These are phyloP conservation scores for Apiospora phragmitis DNA, from an alignment of 2,329 filamentous ascomycete species.

Conservation along the genomic window DNA sequence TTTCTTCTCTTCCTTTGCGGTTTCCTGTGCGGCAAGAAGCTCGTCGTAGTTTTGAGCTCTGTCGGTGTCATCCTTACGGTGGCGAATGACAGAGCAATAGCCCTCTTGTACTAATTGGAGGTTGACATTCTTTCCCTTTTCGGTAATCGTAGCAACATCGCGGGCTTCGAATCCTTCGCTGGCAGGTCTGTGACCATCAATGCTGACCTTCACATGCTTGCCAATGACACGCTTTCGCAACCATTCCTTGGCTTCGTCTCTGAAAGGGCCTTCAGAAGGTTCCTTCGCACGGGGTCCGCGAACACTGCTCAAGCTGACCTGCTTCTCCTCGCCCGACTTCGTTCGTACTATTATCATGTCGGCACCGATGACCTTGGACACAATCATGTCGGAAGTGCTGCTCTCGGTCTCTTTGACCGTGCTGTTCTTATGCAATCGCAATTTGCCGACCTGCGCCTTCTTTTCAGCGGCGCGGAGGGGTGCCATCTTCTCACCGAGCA, in stretches of 20 bases:
- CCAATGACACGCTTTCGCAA: slow-evolving; percentile 91
- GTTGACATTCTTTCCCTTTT: slow-evolving; percentile 85
- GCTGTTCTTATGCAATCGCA: slow-evolving; percentile 80
- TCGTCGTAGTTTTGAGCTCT: slow-evolving; percentile 93
- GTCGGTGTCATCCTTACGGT: slow-evolving; percentile 92
- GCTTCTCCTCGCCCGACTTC: slow-evolving; percentile 83
- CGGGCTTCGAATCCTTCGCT: slow-evolving; percentile 90
- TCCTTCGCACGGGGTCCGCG: slow-evolving; percentile 90
- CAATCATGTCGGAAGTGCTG: slow-evolving; percentile 74
- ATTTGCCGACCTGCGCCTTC: slow-evolving; percentile 72
- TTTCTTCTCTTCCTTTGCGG: slow-evolving; percentile 83
- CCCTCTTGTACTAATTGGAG: slow-evolving; percentile 86
- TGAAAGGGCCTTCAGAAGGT: slow-evolving; percentile 82
- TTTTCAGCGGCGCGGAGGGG: slow-evolving; percentile 83
- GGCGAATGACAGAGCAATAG: slow-evolving; percentile 90
- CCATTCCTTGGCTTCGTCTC: slow-evolving; percentile 94
- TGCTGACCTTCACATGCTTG: slow-evolving; percentile 86
- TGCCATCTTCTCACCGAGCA: slow-evolving; percentile 88
- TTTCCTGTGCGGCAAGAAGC: slow-evolving; percentile 75
- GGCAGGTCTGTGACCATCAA: slow-evolving; percentile 89
- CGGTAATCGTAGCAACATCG: slow-evolving; percentile 85
- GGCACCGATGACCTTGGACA: slow-evolving; percentile 82
- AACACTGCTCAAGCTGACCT: slow-evolving; percentile 89
- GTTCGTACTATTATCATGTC: slow-evolving; percentile 86
- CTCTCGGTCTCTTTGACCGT: slow-evolving; percentile 67